Conservation (phyloP, 768 basidiomycete genomes). For the Lactarius indigo region DNA sequence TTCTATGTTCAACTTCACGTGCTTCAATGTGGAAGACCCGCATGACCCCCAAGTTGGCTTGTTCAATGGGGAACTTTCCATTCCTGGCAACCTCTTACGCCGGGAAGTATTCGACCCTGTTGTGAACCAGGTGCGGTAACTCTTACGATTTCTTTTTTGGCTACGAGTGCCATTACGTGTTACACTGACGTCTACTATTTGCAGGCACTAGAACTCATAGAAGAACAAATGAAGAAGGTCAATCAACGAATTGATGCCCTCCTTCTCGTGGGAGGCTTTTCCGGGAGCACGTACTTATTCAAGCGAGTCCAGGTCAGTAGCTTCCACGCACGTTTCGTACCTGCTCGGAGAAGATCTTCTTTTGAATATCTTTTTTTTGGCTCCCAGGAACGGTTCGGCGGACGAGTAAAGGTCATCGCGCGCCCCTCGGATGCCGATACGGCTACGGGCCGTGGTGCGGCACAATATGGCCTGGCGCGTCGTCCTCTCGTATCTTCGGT, state of each 20-base stretch:
- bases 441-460: slow-evolving; percentile 85
- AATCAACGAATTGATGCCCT: slow-evolving; percentile 77
- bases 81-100: slow-evolving; percentile 76
- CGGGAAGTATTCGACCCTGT: slow-evolving; percentile 88
- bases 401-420: slow-evolving; percentile 68
- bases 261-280: slow-evolving; percentile 88
- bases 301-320: slow-evolving; percentile 64
- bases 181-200: not conserved
- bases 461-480: slow-evolving; percentile 78
- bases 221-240: slow-evolving; percentile 65
- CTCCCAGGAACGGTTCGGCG: slow-evolving; percentile 58
- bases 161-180: slow-evolving; percentile 7
- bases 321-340: slow-evolving; percentile 7
- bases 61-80: slow-evolving; percentile 77
- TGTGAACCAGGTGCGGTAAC: slow-evolving; percentile 58
- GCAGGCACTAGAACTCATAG: slow-evolving; percentile 77
- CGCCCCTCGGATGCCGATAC: slow-evolving; percentile 86
- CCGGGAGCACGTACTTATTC: slow-evolving; percentile 81
- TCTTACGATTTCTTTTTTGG: not conserved
- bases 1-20: slow-evolving; percentile 83
- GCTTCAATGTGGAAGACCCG: slow-evolving; percentile 83
- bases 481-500: slow-evolving; percentile 75
- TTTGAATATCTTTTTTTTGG: slow-evolving; percentile 3
- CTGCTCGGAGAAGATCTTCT: slow-evolving; percentile 13
- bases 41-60: slow-evolving; percentile 78